Conservation (phyloP, 169 alveolate species). For the Plasmodium blacklocki region DNA sequence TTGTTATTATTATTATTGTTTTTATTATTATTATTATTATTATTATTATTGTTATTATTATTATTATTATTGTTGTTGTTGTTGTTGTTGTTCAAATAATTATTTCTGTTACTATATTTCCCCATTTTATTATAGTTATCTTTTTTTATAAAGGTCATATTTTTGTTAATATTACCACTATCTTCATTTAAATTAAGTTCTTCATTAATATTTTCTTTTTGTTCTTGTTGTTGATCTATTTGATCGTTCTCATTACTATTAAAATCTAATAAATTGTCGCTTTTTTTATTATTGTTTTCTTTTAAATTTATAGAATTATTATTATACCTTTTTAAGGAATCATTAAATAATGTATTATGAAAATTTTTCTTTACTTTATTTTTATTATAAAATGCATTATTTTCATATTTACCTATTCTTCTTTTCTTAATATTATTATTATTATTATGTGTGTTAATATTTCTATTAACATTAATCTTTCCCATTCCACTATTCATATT, state of each 20-base stretch:
- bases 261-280: not conserved
- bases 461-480: not conserved
- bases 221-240: too few species aligned
- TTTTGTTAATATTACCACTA: too few species aligned
- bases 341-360: slow-evolving; percentile 23
- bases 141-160: too few species aligned
- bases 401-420: slow-evolving; percentile 31
- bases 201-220: too few species aligned
- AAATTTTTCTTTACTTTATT: slow-evolving; percentile 41
- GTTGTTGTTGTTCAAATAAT: not conserved
- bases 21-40: slow-evolving; percentile 3
- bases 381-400: slow-evolving; percentile 13
- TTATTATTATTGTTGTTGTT: not conserved
- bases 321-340: slow-evolving; percentile 29
- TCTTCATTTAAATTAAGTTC: too few species aligned
- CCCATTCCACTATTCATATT: not conserved
- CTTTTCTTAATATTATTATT: slow-evolving; percentile 13
- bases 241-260: not conserved
- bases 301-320: slow-evolving; percentile 24
- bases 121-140: too few species aligned
- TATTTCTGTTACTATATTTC: not conserved
- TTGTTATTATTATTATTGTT: not conserved
- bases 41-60: not conserved
- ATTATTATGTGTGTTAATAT: slow-evolving; percentile 13
- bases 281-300: slow-evolving; percentile 1